Percentiles rank a stretch among this genome's conserved stretches.
These are phyloP conservation scores for Volvariella volvacea DNA, from an alignment of 1,284 basidiomycete species.

Conservation along the genomic window DNA sequence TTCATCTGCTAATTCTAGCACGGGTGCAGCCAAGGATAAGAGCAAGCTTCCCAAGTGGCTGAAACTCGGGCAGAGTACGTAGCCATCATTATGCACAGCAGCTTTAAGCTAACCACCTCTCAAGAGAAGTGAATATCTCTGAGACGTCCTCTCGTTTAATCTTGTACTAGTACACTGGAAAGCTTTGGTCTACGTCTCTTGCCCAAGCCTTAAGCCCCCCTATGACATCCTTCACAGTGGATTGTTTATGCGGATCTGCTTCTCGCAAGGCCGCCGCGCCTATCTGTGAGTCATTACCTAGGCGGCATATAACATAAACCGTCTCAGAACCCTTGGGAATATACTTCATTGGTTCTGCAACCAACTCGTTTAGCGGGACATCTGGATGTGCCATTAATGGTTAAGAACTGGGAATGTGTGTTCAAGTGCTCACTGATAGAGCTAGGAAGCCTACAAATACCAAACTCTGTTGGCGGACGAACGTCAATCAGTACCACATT, in stretches of 20 bases:
- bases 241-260: slow-evolving; percentile 8
- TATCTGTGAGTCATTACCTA: slow-evolving; percentile 92
- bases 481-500: slow-evolving; percentile 69
- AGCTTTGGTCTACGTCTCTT: slow-evolving; percentile 58
- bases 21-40: slow-evolving; percentile 16
- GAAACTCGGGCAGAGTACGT: slow-evolving; percentile 47
- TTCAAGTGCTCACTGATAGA: slow-evolving; percentile 60
- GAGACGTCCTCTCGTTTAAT: too few species aligned
- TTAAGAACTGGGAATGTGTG: slow-evolving; percentile 1
- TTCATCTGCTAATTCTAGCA: slow-evolving; percentile 9
- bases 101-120: too few species aligned
- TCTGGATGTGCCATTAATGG: slow-evolving; percentile 37
- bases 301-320: slow-evolving; percentile 70
- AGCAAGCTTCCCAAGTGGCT: slow-evolving; percentile 75
- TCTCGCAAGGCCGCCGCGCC: slow-evolving; percentile 65
- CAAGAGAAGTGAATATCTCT: too few species aligned
- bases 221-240: slow-evolving; percentile 59
- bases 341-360: slow-evolving; percentile 46
- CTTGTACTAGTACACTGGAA: slow-evolving; percentile 78
- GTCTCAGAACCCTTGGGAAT: slow-evolving; percentile 23
- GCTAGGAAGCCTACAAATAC: slow-evolving; percentile 75
- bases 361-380: slow-evolving; percentile 57
- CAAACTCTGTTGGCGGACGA: slow-evolving; percentile 75
- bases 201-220: slow-evolving; percentile 81
- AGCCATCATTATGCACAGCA: too few species aligned